Evolutionary conservation across 1,284 basidiomycete species (phyloP).

Genomic region (Pisolithus thermaeus): DNA sequence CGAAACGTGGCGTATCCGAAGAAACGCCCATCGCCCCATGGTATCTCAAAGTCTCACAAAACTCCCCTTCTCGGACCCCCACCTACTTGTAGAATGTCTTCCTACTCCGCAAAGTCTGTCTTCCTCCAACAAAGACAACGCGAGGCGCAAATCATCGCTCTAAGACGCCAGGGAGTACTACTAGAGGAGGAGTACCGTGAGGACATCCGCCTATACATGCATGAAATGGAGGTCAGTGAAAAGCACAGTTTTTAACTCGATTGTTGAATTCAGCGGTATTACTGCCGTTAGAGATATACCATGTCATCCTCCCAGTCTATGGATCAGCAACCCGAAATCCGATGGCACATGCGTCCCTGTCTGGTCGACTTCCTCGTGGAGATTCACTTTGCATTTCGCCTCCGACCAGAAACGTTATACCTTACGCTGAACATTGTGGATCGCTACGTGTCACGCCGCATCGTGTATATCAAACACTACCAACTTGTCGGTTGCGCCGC

Average conservation of each 20-base stretch:
- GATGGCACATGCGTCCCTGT: conserved; percentile 98
- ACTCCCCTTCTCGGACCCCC: conserved; percentile 43
- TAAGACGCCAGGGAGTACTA: conserved; percentile 63
- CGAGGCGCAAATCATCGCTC: conserved; percentile 58
- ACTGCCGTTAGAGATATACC: conserved; percentile 60
- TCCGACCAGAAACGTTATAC: conserved; percentile 97
- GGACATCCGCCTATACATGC: conserved; percentile 92
- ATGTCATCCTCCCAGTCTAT: conserved; percentile 90
- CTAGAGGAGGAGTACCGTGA: conserved; percentile 94
- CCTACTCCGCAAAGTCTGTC: conserved; percentile 56
- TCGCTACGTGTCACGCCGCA: conserved; percentile 96
- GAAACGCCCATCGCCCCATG: conserved; percentile 77
- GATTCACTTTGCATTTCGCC: conserved; percentile 94
- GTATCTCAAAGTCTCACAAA: conserved; percentile 60
- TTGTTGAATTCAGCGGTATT: conserved; percentile 11
- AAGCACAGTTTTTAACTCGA: conserved; percentile 1
- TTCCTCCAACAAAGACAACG: conserved; percentile 60
- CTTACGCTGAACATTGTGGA: conserved; percentile 98
- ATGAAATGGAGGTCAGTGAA: conserved; percentile 88
- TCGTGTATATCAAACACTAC: conserved; percentile 99
- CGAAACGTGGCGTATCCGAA: conserved; percentile 67
- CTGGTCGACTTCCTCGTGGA: conserved; percentile 99
- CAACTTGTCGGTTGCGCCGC: conserved; percentile 98
- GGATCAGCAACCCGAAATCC: conserved; percentile 97
- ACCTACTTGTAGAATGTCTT: conserved; percentile 49